phyloP scores from a whole-genome alignment of 345 rosid species.

The Rhizophora apiculata region DNA sequence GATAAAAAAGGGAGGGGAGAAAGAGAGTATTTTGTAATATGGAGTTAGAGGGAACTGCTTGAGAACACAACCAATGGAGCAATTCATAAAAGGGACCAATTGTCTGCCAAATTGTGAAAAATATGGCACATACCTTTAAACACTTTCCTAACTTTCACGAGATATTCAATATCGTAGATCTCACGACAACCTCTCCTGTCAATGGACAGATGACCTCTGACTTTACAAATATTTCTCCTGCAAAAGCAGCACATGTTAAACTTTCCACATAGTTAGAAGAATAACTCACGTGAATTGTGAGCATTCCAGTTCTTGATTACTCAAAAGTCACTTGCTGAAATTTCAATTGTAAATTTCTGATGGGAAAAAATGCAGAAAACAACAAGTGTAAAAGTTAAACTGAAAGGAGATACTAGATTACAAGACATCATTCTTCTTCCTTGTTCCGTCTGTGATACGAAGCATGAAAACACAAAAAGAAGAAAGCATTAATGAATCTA shows the following conservation, averaged over 20 bases:
- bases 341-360: too few species aligned
- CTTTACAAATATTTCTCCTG: slow-evolving; percentile 60
- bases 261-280: background rate
- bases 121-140: slow-evolving; percentile 59
- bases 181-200: slow-evolving; percentile 83
- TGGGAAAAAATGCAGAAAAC: too few species aligned
- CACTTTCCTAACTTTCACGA: slow-evolving; percentile 79
- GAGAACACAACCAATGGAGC: background rate
- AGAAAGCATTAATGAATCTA: too few species aligned
- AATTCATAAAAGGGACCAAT: background rate
- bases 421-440: too few species aligned
- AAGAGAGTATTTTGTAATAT: too few species aligned
- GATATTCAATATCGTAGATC: slow-evolving; percentile 94
- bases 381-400: too few species aligned
- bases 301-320: slow-evolving; percentile 53
- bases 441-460: too few species aligned
- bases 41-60: slow-evolving; percentile 21
- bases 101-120: background rate
- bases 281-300: slow-evolving; percentile 57
- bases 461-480: too few species aligned
- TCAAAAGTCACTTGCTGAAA: slow-evolving; percentile 72
- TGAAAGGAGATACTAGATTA: too few species aligned
- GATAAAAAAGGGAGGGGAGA: too few species aligned
- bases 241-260: slow-evolving; percentile 9
- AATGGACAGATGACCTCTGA: slow-evolving; percentile 72